Conservation (phyloP, 352 stramenopile species). For the Pythium oligandrum region DNA sequence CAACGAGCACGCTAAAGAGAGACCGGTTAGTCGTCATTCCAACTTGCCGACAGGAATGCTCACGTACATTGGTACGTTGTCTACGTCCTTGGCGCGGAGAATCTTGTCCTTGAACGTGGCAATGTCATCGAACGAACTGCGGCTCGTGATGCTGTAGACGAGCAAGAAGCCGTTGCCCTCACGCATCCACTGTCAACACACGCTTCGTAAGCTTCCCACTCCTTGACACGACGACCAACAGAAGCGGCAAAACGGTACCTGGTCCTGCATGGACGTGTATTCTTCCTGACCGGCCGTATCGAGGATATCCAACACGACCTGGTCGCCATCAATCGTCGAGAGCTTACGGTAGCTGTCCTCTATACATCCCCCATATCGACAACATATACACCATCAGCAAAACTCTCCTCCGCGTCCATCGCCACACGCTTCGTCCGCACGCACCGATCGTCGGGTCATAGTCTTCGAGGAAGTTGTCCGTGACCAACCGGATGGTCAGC, state of each 20-base stretch:
- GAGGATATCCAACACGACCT: constrained; percentile 85
- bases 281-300: constrained; percentile 91
- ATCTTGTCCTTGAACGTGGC: constrained; percentile 89
- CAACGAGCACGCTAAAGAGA: constrained; percentile 65
- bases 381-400: not conserved
- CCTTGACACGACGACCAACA: not conserved
- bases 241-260: constrained; percentile 30
- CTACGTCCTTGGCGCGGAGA: constrained; percentile 83
- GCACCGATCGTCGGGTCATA: constrained; percentile 90
- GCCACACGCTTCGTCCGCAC: not conserved
- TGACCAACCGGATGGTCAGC: constrained; percentile 90
- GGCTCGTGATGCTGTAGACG: constrained; percentile 88
- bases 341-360: constrained; percentile 92
- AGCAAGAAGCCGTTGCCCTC: constrained; percentile 89
- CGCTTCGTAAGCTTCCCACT: constrained; percentile 1
- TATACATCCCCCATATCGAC: constrained; percentile 13
- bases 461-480: constrained; percentile 91
- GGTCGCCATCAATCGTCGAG: constrained; percentile 79
- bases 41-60: not conserved
- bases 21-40: constrained; percentile 1
- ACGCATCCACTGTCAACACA: constrained; percentile 79
- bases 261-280: constrained; percentile 90
- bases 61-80: constrained; percentile 75
- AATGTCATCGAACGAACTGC: constrained; percentile 89
- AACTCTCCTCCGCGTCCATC: no score